Conservation (phyloP, 768 basidiomycete genomes). For the Paxillus involutus region DNA sequence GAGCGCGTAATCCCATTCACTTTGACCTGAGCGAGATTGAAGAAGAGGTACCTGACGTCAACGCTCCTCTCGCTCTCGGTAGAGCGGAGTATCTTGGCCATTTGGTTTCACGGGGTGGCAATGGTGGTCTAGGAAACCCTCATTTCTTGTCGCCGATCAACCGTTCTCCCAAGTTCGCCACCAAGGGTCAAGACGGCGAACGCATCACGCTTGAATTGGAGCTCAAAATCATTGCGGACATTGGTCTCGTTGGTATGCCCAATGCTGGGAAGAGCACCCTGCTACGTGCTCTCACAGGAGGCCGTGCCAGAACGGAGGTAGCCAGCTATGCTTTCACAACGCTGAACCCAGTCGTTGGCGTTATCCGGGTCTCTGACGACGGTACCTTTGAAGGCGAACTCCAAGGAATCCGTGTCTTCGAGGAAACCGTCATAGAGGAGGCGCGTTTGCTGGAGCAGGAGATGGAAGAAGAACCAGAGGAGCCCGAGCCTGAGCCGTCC, state of each 20-base stretch:
- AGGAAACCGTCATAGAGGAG: conserved; percentile 65
- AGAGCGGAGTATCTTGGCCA: conserved; percentile 55
- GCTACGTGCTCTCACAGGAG: conserved; percentile 84
- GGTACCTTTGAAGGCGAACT: conserved; percentile 70
- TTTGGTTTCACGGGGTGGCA: conserved; percentile 74
- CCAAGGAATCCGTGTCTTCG: conserved; percentile 50
- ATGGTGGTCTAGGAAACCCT: conserved; percentile 86
- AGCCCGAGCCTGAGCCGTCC: not conserved
- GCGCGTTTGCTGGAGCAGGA: conserved; percentile 42
- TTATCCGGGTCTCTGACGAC: conserved; percentile 80
- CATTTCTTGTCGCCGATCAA: conserved; percentile 69
- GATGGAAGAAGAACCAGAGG: conserved; percentile 31
- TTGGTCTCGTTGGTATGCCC: conserved; percentile 96
- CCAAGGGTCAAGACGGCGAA: conserved; percentile 71
- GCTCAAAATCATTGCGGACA: conserved; percentile 90
- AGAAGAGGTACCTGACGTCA: conserved; percentile 30
- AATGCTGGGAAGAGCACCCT: conserved; percentile 95
- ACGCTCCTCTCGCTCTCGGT: conserved; percentile 62
- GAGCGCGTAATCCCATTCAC: conserved; percentile 43
- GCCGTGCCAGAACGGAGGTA: conserved; percentile 79
- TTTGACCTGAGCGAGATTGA: conserved; percentile 64
- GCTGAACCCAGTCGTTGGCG: conserved; percentile 89
- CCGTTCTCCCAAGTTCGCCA: conserved; percentile 86
- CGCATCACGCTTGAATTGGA: conserved; percentile 82
- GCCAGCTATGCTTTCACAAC: conserved; percentile 95